Conservation (phyloP, 2,329 filamentous ascomycete species). For the Volutella citrinella region DNA sequence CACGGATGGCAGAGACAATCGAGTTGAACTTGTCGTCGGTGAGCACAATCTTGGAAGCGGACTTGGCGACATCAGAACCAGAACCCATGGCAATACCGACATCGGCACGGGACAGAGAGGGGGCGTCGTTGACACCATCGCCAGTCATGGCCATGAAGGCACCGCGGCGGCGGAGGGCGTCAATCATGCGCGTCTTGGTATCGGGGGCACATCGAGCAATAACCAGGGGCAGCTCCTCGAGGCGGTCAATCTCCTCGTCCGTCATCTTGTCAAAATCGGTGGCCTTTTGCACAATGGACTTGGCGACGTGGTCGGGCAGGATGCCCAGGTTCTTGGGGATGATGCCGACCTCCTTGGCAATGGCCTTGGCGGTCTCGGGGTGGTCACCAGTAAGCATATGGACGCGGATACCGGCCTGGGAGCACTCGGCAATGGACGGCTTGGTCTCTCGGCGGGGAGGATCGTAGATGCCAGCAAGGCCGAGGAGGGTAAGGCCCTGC, state of each 20-base stretch:
- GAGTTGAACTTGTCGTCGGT: constrained; percentile 88
- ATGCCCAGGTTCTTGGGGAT: constrained; percentile 61
- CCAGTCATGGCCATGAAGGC: constrained; percentile 85
- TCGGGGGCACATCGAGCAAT: constrained; percentile 81
- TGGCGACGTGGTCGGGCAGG: constrained; percentile 60
- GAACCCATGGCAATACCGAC: constrained; percentile 91
- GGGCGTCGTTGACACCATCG: constrained; percentile 84
- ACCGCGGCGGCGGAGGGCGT: constrained; percentile 74
- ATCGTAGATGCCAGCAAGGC: constrained; percentile 84
- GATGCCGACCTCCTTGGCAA: constrained; percentile 76
- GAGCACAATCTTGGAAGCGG: constrained; percentile 76
- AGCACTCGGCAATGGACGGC: constrained; percentile 66
- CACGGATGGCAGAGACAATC: constrained; percentile 78
- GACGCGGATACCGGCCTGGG: constrained; percentile 71
- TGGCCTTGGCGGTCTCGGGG: constrained; percentile 72
- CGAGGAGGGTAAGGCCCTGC: constrained; percentile 66
- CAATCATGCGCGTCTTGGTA: constrained; percentile 89
- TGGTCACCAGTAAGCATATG: constrained; percentile 87
- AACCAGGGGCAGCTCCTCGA: constrained; percentile 75
- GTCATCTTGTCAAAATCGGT: constrained; percentile 75
- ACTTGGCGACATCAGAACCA: constrained; percentile 82
- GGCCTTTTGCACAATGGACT: constrained; percentile 70
- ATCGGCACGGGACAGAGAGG: constrained; percentile 75
- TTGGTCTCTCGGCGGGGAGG: constrained; percentile 80
- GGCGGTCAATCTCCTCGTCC: constrained; percentile 70